phyloP scores from a whole-genome alignment of 1,284 basidiomycete species.

The Wolfiporia cocos region DNA sequence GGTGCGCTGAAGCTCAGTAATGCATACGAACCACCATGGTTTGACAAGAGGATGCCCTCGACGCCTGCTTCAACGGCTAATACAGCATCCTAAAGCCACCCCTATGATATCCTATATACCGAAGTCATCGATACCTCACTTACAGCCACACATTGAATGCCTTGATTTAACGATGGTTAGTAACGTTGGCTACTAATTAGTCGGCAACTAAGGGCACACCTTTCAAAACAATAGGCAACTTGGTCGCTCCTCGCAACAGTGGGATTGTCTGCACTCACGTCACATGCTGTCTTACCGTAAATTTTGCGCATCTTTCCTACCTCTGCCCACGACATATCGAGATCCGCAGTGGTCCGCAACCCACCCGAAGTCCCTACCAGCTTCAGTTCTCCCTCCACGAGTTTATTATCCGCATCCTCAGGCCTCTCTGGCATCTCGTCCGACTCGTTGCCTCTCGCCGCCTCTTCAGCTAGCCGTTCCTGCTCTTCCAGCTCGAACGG shows the following conservation, averaged over 20 bases:
- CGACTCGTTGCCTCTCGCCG: conserved; percentile 9
- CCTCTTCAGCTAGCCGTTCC: conserved; percentile 34
- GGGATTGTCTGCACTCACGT: conserved; percentile 67
- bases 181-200: background rate
- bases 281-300: no score
- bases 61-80: conserved; percentile 82
- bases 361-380: conserved; percentile 61
- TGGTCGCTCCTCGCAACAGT: conserved; percentile 73
- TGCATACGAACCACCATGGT: conserved; percentile 73
- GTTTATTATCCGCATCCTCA: conserved; percentile 5
- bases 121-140: conserved; percentile 1
- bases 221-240: conserved; percentile 81
- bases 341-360: conserved; percentile 55
- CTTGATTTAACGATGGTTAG: background rate
- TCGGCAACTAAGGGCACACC: conserved; percentile 23
- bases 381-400: conserved; percentile 27
- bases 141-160: conserved; percentile 73
- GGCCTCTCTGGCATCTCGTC: conserved; percentile 23
- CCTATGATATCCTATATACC: background rate
- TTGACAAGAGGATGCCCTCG: conserved; percentile 85
- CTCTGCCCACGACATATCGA: conserved; percentile 71
- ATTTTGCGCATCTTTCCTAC: no score
- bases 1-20: conserved; percentile 11
- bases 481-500: conserved; percentile 59
- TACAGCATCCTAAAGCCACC: conserved; percentile 61